phyloP scores from a whole-genome alignment of 2,329 filamentous ascomycete species.

The Zarea fungicola region DNA sequence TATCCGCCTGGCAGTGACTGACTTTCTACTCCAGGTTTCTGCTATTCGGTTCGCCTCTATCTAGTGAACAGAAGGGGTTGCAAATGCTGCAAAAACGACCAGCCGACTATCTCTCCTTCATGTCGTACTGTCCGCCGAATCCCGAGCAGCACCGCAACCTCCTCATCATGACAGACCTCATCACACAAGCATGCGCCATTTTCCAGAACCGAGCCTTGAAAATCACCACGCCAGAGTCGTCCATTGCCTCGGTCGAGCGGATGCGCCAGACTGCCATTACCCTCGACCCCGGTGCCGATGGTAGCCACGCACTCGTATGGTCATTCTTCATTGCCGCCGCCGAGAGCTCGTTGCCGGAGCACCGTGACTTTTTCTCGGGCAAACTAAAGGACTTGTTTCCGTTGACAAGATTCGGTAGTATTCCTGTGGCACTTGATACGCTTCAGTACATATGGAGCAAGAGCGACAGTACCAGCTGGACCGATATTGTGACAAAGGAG shows the following conservation, averaged over 20 bases:
- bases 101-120: conserved; percentile 24
- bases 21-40: conserved; percentile 21
- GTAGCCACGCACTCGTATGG: conserved; percentile 36
- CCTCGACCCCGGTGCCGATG: conserved; percentile 24
- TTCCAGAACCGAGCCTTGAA: conserved; percentile 21
- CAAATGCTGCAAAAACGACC: conserved; percentile 18
- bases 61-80: conserved; percentile 24
- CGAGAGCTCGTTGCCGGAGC: conserved; percentile 29
- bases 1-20: not conserved
- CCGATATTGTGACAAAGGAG: conserved; percentile 24
- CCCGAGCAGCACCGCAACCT: conserved; percentile 17
- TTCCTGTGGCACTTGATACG: conserved; percentile 29
- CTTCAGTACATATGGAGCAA: conserved; percentile 30
- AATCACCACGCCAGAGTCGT: conserved; percentile 16
- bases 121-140: conserved; percentile 16
- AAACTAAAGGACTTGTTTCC: conserved; percentile 25
- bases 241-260: conserved; percentile 25
- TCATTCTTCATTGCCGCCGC: conserved; percentile 35
- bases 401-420: conserved; percentile 33
- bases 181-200: conserved; percentile 22
- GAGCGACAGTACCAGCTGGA: conserved; percentile 22
- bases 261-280: conserved; percentile 25
- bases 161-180: conserved; percentile 20
- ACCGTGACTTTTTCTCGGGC: conserved; percentile 30
- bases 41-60: conserved; percentile 24